These are phyloP conservation scores for Entophlyctis helioformis DNA, from an alignment of 192 early-diverging fungal genomes.

Conservation along the genomic window DNA sequence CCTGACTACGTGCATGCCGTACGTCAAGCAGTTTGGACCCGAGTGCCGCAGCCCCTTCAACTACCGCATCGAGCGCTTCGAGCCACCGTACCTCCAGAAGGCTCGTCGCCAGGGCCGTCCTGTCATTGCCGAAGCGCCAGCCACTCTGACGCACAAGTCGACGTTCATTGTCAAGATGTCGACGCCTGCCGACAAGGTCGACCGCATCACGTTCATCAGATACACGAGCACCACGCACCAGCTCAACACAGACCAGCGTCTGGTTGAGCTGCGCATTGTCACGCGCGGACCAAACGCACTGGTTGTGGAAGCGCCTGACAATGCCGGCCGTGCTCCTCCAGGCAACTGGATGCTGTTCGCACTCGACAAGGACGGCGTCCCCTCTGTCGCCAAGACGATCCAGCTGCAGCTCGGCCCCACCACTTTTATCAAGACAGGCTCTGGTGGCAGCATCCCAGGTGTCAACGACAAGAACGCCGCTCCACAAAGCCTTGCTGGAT, in stretches of 20 bases:
- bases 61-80: constrained; percentile 6
- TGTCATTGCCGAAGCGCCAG: constrained; percentile 6
- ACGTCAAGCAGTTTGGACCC: too few relatives aligned
- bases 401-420: too few relatives aligned
- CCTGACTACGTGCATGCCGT: too few relatives aligned
- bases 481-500: too few relatives aligned
- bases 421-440: too few relatives aligned
- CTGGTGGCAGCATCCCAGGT: too few relatives aligned
- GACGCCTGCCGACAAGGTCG: constrained; percentile 2
- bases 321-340: constrained; percentile 14
- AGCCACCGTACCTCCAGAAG: constrained; percentile 4
- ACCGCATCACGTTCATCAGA: constrained; percentile 12
- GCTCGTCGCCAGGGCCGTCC: background rate
- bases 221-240: constrained; percentile 25
- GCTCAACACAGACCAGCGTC: constrained; percentile 29
- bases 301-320: constrained; percentile 14
- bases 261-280: constrained; percentile 16
- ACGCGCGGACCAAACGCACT: constrained; percentile 1
- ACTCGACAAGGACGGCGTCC: constrained; percentile 13
- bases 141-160: constrained; percentile 6
- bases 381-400: constrained; percentile 2
- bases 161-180: constrained; percentile 6
- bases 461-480: too few relatives aligned
- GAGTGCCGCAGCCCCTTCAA: constrained; percentile 11
- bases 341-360: constrained; percentile 30